Percentiles rank a stretch among this genome's conserved stretches.
Conservation (phyloP, 306 rosid species). For the Trifolium fragiferum region DNA sequence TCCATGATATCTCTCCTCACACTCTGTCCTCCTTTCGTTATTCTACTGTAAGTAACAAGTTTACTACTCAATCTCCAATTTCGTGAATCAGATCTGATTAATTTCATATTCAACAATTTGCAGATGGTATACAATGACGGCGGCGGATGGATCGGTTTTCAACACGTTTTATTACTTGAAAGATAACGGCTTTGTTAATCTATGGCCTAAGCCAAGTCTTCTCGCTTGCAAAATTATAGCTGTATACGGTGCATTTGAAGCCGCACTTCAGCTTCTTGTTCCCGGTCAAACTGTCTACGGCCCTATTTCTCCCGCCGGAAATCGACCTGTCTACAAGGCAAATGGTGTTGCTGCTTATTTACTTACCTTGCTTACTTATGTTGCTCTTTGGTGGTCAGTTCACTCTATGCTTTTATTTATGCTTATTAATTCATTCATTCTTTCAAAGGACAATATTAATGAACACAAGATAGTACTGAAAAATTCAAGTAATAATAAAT, state of each 20-base stretch:
- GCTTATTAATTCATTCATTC: background rate
- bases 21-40: slow-evolving; percentile 90
- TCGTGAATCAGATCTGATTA: too few species aligned
- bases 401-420: too few species aligned
- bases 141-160: slow-evolving; percentile 74
- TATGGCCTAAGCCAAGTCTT: slow-evolving; percentile 84
- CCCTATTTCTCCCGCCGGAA: slow-evolving; percentile 85
- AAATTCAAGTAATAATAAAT: too few species aligned
- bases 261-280: slow-evolving; percentile 81
- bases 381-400: slow-evolving; percentile 75
- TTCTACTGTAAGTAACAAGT: slow-evolving; percentile 77
- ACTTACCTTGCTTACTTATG: slow-evolving; percentile 71
- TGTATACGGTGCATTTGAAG: slow-evolving; percentile 74
- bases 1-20: slow-evolving; percentile 83
- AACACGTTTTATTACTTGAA: slow-evolving; percentile 57
- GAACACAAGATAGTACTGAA: background rate
- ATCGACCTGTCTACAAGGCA: slow-evolving; percentile 92
- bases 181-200: slow-evolving; percentile 51
- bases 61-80: background rate
- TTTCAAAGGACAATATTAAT: slow-evolving; percentile 12
- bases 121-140: slow-evolving; percentile 98
- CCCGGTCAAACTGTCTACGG: slow-evolving; percentile 82
- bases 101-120: too few species aligned
- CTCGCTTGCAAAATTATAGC: slow-evolving; percentile 69
- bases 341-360: slow-evolving; percentile 81